phyloP scores from a whole-genome alignment of 2,329 filamentous ascomycete genomes.

The Penicillium fuscoglaucum region DNA sequence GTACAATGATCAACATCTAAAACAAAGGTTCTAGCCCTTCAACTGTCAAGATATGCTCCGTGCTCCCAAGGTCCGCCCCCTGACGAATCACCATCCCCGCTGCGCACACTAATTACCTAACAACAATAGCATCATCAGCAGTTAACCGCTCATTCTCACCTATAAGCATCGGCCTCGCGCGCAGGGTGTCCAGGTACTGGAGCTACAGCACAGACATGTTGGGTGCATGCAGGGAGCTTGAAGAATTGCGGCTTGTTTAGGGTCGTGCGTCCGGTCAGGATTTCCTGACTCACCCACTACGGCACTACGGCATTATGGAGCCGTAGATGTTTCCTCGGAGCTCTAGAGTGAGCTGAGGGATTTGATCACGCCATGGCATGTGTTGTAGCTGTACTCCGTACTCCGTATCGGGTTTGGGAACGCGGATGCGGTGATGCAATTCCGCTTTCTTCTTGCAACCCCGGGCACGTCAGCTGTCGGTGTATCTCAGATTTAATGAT shows the following conservation, averaged over 20 bases:
- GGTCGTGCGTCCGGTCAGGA: background rate
- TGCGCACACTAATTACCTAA: slow-evolving; percentile 36
- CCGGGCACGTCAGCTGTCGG: background rate
- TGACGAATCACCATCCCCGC: slow-evolving; percentile 28
- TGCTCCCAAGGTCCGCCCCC: slow-evolving; percentile 14
- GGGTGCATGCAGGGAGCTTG: background rate
- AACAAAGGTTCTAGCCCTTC: slow-evolving; percentile 15
- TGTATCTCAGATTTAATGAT: background rate
- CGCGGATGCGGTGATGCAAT: slow-evolving; percentile 6
- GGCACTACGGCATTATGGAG: background rate
- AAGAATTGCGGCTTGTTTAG: slow-evolving; percentile 5
- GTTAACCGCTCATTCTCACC: slow-evolving; percentile 7
- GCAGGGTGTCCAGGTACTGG: slow-evolving; percentile 16
- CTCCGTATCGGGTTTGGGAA: background rate
- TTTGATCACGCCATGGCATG: slow-evolving; percentile 10
- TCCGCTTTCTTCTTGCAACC: background rate
- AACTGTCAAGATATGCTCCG: slow-evolving; percentile 29
- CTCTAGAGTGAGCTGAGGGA: background rate
- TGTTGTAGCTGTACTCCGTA: background rate
- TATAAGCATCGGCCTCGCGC: slow-evolving; percentile 7
- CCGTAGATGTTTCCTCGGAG: background rate
- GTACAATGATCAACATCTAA: slow-evolving; percentile 6
- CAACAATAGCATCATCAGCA: slow-evolving; percentile 15
- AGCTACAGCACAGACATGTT: slow-evolving; percentile 8
- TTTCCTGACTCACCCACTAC: background rate